Percentiles rank a stretch among this genome's conserved stretches.
phyloP scores from a whole-genome alignment of 2,329 filamentous ascomycete genomes.

The Aspergillus ustus region DNA sequence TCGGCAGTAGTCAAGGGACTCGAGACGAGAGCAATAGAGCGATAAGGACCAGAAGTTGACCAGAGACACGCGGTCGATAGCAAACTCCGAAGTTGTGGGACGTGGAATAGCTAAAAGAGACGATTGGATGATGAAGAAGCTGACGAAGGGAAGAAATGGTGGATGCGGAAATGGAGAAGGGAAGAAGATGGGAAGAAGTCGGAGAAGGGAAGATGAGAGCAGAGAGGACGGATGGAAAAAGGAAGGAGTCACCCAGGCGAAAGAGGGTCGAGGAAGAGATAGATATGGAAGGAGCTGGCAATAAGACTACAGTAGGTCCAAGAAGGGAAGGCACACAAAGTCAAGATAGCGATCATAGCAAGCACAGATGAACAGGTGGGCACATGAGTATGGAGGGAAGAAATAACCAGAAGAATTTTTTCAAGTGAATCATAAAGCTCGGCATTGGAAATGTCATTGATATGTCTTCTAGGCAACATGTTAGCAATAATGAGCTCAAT shows the following conservation, averaged over 20 bases:
- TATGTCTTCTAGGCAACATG: background rate
- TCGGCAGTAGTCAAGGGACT: conserved; percentile 8
- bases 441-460: background rate
- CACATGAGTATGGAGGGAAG: background rate
- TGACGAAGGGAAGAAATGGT: conserved; percentile 25
- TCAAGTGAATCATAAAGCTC: background rate
- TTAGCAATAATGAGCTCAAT: background rate
- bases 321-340: conserved; percentile 4
- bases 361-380: background rate
- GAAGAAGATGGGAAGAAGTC: background rate
- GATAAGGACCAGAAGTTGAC: conserved; percentile 40
- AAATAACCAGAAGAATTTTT: background rate
- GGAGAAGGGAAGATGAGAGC: conserved; percentile 15
- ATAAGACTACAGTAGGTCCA: background rate
- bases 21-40: conserved; percentile 20
- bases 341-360: background rate
- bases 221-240: background rate
- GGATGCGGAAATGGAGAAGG: conserved; percentile 21
- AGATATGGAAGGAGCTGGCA: conserved; percentile 11
- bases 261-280: background rate
- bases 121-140: conserved; percentile 59
- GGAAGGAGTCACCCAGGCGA: conserved; percentile 13
- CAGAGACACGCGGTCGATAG: conserved; percentile 58
- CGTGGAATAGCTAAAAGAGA: conserved; percentile 47
- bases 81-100: conserved; percentile 25